phyloP scores from a whole-genome alignment of 2,329 filamentous ascomycete genomes.

The Furcasterigmium sp. region DNA sequence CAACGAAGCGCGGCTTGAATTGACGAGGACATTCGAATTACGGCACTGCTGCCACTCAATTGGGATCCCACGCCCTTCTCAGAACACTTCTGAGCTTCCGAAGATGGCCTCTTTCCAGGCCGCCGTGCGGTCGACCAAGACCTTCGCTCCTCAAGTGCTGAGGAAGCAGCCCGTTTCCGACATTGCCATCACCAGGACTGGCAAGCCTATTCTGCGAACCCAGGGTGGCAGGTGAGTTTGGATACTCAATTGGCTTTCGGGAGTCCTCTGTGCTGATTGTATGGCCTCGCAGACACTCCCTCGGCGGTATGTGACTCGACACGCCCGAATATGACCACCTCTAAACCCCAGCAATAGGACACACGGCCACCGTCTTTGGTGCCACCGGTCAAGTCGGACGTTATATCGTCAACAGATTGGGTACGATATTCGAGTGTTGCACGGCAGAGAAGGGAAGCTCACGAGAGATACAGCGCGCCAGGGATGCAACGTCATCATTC shows the following conservation, averaged over 20 bases:
- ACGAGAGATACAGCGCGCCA: conserved; percentile 59
- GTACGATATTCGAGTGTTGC: conserved; percentile 34
- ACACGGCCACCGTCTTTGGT: conserved; percentile 96
- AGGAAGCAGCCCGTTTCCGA: conserved; percentile 63
- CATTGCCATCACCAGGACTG: conserved; percentile 88
- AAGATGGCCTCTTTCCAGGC: conserved; percentile 53
- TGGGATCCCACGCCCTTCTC: conserved; percentile 7
- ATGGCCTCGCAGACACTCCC: conserved; percentile 58
- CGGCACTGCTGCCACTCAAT: conserved; percentile 14
- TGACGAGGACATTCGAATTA: conserved; percentile 12
- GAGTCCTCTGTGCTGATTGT: conserved; percentile 19
- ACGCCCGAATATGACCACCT: conserved; percentile 8
- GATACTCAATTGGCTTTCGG: conserved; percentile 15
- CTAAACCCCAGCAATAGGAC: conserved; percentile 51
- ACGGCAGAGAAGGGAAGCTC: not conserved
- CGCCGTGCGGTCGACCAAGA: conserved; percentile 49
- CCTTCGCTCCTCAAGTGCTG: conserved; percentile 38
- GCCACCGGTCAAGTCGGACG: conserved; percentile 92
- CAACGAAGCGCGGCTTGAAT: conserved; percentile 11
- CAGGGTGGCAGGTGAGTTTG: conserved; percentile 78
- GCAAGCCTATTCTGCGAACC: conserved; percentile 86
- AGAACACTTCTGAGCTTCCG: conserved; percentile 11
- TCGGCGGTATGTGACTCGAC: conserved; percentile 62
- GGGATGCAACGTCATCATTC: conserved; percentile 91
- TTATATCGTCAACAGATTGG: conserved; percentile 95